Evolutionary conservation across 2,329 filamentous ascomycete genomes (phyloP).

Genomic region (Lizonia empirigonia): DNA sequence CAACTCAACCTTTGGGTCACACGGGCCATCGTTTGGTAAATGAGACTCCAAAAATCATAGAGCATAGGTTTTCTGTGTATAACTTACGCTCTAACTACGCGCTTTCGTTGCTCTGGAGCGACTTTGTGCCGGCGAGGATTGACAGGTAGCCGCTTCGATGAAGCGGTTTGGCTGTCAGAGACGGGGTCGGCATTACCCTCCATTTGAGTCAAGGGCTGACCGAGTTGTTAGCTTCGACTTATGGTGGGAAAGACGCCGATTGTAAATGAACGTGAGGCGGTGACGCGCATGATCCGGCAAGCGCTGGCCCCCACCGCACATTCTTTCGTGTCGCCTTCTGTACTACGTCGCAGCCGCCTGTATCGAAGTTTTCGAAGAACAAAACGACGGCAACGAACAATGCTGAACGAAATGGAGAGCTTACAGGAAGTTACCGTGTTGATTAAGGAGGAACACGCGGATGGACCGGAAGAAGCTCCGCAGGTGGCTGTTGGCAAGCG

Average conservation of each 20-base stretch:
- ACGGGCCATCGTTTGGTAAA: not conserved
- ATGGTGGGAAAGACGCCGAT: constrained; percentile 1
- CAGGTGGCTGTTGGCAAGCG: not conserved
- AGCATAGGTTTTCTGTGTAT: not conserved
- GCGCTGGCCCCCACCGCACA: constrained; percentile 6
- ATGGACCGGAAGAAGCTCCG: constrained; percentile 7
- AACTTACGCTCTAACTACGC: constrained; percentile 22
- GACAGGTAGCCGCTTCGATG: constrained; percentile 19
- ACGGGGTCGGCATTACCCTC: not conserved
- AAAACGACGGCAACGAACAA: not conserved
- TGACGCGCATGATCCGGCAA: constrained; percentile 8
- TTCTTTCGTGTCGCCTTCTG: constrained; percentile 5
- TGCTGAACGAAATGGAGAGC: not conserved
- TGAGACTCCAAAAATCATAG: not conserved
- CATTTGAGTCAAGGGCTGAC: constrained; percentile 1
- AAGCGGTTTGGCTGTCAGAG: constrained; percentile 1
- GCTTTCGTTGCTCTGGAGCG: constrained; percentile 18
- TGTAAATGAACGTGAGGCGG: constrained; percentile 6
- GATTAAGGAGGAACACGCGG: not conserved
- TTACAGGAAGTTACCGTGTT: constrained; percentile 2
- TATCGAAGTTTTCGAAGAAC: not conserved
- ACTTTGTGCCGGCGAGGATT: constrained; percentile 24
- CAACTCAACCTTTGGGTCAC: not conserved
- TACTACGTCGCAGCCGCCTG: constrained; percentile 3
- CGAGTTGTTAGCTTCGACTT: not conserved